phyloP scores from a whole-genome alignment of 1,284 basidiomycete genomes.

The Sphaerobolus stellatus region DNA sequence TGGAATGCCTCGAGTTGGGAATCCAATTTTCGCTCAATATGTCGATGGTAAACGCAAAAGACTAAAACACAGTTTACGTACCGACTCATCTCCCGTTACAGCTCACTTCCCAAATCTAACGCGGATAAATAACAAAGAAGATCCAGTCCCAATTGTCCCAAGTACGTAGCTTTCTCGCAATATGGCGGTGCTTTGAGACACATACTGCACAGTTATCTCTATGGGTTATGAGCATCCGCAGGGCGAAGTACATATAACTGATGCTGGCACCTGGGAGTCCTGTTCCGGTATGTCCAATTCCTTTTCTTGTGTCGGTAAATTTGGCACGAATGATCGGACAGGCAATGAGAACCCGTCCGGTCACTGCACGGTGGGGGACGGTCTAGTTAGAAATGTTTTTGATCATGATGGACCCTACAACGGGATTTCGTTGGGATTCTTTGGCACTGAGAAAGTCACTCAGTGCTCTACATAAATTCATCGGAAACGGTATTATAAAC shows the following conservation, averaged over 20 bases:
- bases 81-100: not conserved
- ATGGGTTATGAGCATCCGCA: constrained; percentile 55
- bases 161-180: constrained; percentile 29
- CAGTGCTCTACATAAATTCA: too few species aligned
- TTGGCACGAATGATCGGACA: not conserved
- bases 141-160: constrained; percentile 47
- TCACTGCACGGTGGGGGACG: constrained; percentile 56
- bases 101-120: constrained; percentile 31
- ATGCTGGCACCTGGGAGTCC: constrained; percentile 44
- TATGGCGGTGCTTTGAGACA: too few species aligned
- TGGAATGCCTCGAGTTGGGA: constrained; percentile 64
- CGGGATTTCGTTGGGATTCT: constrained; percentile 53
- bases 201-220: constrained; percentile 30
- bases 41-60: constrained; percentile 47
- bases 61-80: not conserved
- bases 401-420: constrained; percentile 64
- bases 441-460: too few species aligned
- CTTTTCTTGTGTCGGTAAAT: not conserved
- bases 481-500: too few species aligned
- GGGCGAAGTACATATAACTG: constrained; percentile 60
- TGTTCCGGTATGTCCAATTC: constrained; percentile 51
- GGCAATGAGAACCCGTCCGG: constrained; percentile 15
- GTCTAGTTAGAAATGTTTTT: constrained; percentile 39
- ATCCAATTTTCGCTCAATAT: constrained; percentile 58
- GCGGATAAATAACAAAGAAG: constrained; percentile 49